Conservation (phyloP, 257 asterid species). For the Lithospermum erythrorhizon region DNA sequence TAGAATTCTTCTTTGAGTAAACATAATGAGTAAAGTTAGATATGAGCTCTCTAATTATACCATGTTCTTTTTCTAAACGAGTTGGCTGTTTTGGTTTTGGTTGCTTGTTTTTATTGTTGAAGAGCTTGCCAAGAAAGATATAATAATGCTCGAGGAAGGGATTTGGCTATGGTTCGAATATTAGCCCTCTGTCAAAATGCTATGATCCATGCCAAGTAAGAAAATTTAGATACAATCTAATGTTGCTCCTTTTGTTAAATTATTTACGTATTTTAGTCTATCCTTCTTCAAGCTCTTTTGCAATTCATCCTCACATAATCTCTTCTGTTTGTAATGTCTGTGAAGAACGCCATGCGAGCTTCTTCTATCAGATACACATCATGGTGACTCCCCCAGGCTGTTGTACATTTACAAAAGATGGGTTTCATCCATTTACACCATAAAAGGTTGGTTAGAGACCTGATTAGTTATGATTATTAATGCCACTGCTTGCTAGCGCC, state of each 20-base stretch:
- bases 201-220: constrained; percentile 63
- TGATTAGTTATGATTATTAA: not conserved
- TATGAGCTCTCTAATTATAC: not conserved
- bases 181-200: constrained; percentile 65
- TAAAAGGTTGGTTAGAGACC: constrained; percentile 31
- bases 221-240: not conserved
- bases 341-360: constrained; percentile 46
- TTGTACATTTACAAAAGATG: constrained; percentile 83
- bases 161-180: constrained; percentile 70
- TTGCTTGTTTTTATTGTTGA: constrained; percentile 9
- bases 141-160: constrained; percentile 72
- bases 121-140: constrained; percentile 67
- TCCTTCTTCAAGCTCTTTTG: constrained; percentile 5
- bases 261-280: too few relatives aligned
- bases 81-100: not conserved
- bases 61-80: not conserved
- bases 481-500: not conserved
- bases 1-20: not conserved
- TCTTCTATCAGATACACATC: constrained; percentile 67
- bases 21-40: not conserved
- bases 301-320: too few relatives aligned
- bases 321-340: constrained; percentile 4
- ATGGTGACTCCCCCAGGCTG: constrained; percentile 67
- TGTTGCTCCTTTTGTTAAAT: not conserved
- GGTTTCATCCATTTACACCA: constrained; percentile 66